Conservation (phyloP, 805 yeast genomes). For the Pichia ethanolica region DNA sequence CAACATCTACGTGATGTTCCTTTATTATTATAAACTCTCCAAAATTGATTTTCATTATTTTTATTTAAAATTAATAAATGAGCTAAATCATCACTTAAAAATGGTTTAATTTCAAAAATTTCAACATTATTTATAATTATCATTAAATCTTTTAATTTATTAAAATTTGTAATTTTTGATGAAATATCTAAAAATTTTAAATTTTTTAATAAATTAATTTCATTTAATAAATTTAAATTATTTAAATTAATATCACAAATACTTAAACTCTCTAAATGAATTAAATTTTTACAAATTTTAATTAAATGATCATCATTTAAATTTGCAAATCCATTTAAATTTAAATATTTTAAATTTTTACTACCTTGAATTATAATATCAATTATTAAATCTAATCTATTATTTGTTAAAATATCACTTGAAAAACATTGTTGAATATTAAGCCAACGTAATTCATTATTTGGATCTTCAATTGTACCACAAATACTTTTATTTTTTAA, state of each 20-base stretch:
- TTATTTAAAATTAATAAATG: conserved; percentile 15
- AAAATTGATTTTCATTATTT: conserved; percentile 22
- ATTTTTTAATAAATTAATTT: conserved; percentile 37
- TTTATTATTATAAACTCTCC: conserved; percentile 46
- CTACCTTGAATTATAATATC: conserved; percentile 24
- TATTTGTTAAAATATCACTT: conserved; percentile 25
- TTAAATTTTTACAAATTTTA: conserved; percentile 33
- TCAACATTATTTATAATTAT: conserved; percentile 9
- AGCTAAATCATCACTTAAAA: conserved; percentile 31
- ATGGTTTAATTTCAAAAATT: conserved; percentile 62
- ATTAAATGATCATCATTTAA: conserved; percentile 33
- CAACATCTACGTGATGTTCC: conserved; percentile 73
- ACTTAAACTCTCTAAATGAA: conserved; percentile 33
- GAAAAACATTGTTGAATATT: conserved; percentile 47
- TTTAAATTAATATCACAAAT: conserved; percentile 7
- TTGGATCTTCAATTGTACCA: conserved; percentile 17
- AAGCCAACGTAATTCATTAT: conserved; percentile 35
- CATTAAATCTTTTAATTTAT: conserved; percentile 1
- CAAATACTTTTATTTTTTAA: conserved; percentile 58
- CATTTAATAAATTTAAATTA: conserved; percentile 34
- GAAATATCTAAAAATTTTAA: conserved; percentile 8
- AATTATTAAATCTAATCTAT: conserved; percentile 4
- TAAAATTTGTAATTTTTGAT: conserved; percentile 1
- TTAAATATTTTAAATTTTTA: conserved; percentile 37
- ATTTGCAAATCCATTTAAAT: conserved; percentile 43